These are phyloP conservation scores for Leishmania arabica DNA, from an alignment of 208 protist genomes.

Conservation along the genomic window DNA sequence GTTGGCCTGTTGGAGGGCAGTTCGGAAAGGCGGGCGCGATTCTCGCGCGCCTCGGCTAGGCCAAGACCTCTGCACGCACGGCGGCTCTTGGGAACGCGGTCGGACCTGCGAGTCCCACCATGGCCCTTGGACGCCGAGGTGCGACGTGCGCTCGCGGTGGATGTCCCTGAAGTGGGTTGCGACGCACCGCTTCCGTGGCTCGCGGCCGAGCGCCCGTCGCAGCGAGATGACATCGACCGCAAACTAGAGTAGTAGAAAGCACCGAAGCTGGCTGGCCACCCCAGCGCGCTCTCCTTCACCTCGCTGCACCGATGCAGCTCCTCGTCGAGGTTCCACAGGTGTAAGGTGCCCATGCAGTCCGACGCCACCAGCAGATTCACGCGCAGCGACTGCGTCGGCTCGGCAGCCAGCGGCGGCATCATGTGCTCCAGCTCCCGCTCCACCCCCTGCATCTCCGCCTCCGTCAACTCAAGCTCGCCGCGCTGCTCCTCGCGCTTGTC, in stretches of 20 bases:
- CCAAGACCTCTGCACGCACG: slow-evolving; percentile 17
- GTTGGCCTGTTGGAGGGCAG: slow-evolving; percentile 8
- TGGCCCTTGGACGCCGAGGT: slow-evolving; percentile 6
- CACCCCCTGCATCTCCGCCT: slow-evolving; percentile 80
- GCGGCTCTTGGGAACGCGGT: slow-evolving; percentile 11
- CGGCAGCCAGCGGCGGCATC: slow-evolving; percentile 66
- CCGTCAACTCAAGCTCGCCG: slow-evolving; percentile 50
- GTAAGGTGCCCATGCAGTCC: slow-evolving; percentile 73
- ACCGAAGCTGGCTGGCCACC: slow-evolving; percentile 22
- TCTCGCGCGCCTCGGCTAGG: slow-evolving; percentile 34
- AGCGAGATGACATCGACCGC: slow-evolving; percentile 14
- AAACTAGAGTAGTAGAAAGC: slow-evolving; percentile 12
- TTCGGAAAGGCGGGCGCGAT: slow-evolving; percentile 25
- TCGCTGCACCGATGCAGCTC: slow-evolving; percentile 48
- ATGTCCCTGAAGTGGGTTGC: slow-evolving; percentile 6
- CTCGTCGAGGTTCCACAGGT: slow-evolving; percentile 90
- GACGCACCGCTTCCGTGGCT: slow-evolving; percentile 10
- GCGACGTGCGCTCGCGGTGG: not conserved
- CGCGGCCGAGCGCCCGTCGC: slow-evolving; percentile 6
- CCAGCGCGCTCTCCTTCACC: not conserved
- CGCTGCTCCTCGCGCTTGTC: slow-evolving; percentile 80
- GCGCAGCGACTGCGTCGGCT: slow-evolving; percentile 66
- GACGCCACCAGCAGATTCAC: slow-evolving; percentile 83
- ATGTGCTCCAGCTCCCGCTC: slow-evolving; percentile 66
- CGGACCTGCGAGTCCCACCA: slow-evolving; percentile 12